Percentiles rank a stretch among this genome's conserved stretches.
These are phyloP conservation scores for Trametopsis cervina DNA, from an alignment of 768 basidiomycete species.

Conservation along the genomic window DNA sequence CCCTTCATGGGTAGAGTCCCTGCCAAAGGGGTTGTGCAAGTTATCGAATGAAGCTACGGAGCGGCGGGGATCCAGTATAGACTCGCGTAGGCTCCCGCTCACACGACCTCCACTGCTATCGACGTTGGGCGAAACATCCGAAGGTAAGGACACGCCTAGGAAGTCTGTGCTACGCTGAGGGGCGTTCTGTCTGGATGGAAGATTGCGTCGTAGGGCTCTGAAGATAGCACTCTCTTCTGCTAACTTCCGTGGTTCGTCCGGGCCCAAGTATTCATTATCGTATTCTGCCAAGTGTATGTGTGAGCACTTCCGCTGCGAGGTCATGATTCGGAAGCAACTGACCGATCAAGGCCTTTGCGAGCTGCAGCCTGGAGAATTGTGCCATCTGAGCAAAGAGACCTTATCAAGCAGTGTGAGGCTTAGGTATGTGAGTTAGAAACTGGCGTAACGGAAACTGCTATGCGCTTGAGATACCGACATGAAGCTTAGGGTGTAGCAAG, in stretches of 20 bases:
- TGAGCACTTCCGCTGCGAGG: neutral
- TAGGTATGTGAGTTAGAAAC: neutral
- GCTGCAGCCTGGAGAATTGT: slow-evolving; percentile 75
- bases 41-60: slow-evolving; percentile 55
- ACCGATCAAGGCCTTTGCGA: slow-evolving; percentile 85
- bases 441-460: too few species aligned
- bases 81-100: slow-evolving; percentile 15
- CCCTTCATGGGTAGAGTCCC: slow-evolving; percentile 51
- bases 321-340: slow-evolving; percentile 19
- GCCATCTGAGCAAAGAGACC: slow-evolving; percentile 18
- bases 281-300: slow-evolving; percentile 49
- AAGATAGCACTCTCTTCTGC: slow-evolving; percentile 86
- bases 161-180: slow-evolving; percentile 48
- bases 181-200: slow-evolving; percentile 37
- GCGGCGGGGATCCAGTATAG: slow-evolving; percentile 18
- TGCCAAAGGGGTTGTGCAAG: slow-evolving; percentile 68
- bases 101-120: neutral
- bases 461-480: too few species aligned
- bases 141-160: slow-evolving; percentile 61
- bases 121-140: slow-evolving; percentile 42
- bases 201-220: slow-evolving; percentile 59
- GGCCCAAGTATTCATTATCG: slow-evolving; percentile 78
- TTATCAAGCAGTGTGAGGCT: neutral
- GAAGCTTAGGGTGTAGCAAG: too few species aligned
- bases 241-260: slow-evolving; percentile 48